A percentile compares a stretch with the other conserved stretches of the same genome.
Conservation (phyloP, 2,329 filamentous ascomycete genomes). For the Boeremia exigua region DNA sequence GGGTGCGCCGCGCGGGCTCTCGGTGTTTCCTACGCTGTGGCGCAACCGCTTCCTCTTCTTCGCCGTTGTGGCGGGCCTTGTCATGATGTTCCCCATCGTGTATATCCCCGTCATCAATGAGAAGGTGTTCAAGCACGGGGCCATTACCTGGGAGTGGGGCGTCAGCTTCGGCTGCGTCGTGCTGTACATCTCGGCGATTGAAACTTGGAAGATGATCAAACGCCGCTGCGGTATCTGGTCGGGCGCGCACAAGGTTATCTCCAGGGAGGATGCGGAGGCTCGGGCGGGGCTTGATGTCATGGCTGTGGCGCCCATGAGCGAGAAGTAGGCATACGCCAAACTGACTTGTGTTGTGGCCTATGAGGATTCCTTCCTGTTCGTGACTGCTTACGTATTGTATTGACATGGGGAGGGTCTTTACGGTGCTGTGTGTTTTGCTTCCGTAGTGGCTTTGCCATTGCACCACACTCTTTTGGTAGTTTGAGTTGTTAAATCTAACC, state of each 20-base stretch:
- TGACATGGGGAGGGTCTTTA: constrained; percentile 1
- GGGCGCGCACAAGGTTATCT: constrained; percentile 39
- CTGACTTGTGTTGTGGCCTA: too few relatives aligned
- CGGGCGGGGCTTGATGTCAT: constrained; percentile 31
- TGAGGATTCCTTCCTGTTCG: too few relatives aligned
- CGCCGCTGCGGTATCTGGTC: constrained; percentile 45
- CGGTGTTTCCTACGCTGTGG: constrained; percentile 49
- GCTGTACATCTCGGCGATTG: constrained; percentile 50
- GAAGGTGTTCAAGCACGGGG: constrained; percentile 54
- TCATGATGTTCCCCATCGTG: constrained; percentile 53
- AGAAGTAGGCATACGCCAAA: constrained; percentile 23
- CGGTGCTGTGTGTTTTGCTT: not conserved
- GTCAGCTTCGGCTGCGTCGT: constrained; percentile 51
- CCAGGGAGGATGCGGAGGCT: constrained; percentile 45
- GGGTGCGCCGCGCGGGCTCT: constrained; percentile 33
- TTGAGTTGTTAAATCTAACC: not conserved
- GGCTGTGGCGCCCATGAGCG: constrained; percentile 11
- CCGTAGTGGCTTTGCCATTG: not conserved
- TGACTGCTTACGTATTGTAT: constrained; percentile 1
- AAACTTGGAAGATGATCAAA: constrained; percentile 56
- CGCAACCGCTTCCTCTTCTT: constrained; percentile 55
- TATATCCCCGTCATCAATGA: constrained; percentile 55
- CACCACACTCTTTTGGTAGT: constrained; percentile 3
- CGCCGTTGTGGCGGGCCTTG: constrained; percentile 50
- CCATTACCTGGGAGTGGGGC: constrained; percentile 56